Conservation (phyloP, 1,284 basidiomycete genomes). For the Pulveroboletus sp. region DNA sequence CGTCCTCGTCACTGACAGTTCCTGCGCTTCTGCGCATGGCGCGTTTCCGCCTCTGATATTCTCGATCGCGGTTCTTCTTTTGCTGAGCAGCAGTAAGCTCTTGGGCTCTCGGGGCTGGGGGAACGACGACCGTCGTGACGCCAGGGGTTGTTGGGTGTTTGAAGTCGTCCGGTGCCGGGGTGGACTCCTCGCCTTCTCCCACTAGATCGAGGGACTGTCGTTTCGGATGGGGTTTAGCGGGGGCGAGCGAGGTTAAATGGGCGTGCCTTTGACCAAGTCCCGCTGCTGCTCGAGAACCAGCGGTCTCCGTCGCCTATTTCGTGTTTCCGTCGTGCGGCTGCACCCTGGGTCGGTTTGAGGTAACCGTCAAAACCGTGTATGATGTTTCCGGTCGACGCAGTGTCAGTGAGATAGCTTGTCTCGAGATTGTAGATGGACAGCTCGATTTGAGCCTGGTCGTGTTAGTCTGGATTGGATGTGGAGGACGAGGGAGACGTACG, state of each 20-base stretch:
- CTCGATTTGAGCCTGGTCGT: slow-evolving; percentile 61
- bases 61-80: slow-evolving; percentile 69
- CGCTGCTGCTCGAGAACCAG: slow-evolving; percentile 74
- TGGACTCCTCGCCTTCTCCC: slow-evolving; percentile 68
- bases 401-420: slow-evolving; percentile 68
- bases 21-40: slow-evolving; percentile 58
- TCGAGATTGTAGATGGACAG: slow-evolving; percentile 73
- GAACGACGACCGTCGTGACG: slow-evolving; percentile 67
- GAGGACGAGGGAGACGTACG: slow-evolving; percentile 39
- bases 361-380: slow-evolving; percentile 81
- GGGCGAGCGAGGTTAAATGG: not conserved
- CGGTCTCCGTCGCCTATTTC: slow-evolving; percentile 74
- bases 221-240: not conserved
- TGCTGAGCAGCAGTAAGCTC: slow-evolving; percentile 66
- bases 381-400: slow-evolving; percentile 76
- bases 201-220: slow-evolving; percentile 65
- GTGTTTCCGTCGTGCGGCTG: slow-evolving; percentile 59
- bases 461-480: not conserved
- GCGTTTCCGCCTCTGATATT: slow-evolving; percentile 72
- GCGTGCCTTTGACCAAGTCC: slow-evolving; percentile 66
- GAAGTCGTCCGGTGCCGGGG: slow-evolving; percentile 54
- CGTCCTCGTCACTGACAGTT: slow-evolving; percentile 66
- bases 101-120: slow-evolving; percentile 61
- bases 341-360: slow-evolving; percentile 63
- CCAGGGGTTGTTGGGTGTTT: slow-evolving; percentile 59